Evolutionary conservation across 352 stramenopile genomes (phyloP).

Genomic region (Phytopythium oedochilum): DNA sequence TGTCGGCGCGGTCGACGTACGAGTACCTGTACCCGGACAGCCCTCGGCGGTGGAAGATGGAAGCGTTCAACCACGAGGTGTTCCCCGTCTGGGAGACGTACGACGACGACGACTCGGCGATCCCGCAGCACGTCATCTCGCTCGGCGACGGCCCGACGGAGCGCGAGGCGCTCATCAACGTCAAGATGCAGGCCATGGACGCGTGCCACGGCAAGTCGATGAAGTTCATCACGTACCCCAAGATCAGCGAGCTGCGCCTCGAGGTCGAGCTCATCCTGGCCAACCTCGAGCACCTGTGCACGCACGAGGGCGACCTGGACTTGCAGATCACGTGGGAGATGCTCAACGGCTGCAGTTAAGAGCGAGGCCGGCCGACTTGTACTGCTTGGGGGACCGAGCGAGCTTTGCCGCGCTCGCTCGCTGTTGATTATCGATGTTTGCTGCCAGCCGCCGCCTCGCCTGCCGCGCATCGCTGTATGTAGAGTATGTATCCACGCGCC

Average conservation of each 20-base stretch:
- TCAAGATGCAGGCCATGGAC: constrained; percentile 82
- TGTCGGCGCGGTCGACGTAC: constrained; percentile 89
- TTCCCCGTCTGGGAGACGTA: constrained; percentile 75
- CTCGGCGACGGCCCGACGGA: constrained; percentile 81
- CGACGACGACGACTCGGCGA: constrained; percentile 37
- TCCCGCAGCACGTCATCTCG: constrained; percentile 77
- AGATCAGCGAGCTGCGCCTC: constrained; percentile 73
- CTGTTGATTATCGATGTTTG: constrained; percentile 3
- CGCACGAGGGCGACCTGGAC: constrained; percentile 77
- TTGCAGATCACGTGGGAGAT: constrained; percentile 86
- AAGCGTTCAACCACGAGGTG: constrained; percentile 86
- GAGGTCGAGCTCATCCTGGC: constrained; percentile 78
- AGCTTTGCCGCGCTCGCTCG: neutral
- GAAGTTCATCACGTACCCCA: constrained; percentile 87
- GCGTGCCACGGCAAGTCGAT: constrained; percentile 83
- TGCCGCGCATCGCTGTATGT: constrained; percentile 4
- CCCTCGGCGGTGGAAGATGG: constrained; percentile 84
- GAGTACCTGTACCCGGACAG: constrained; percentile 86
- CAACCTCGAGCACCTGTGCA: constrained; percentile 79
- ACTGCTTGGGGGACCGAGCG: too few relatives aligned
- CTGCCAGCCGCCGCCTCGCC: neutral
- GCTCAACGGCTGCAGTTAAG: constrained; percentile 50
- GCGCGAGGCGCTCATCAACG: constrained; percentile 77
- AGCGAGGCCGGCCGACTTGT: neutral
- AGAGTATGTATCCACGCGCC: constrained; percentile 1